phyloP scores from a whole-genome alignment of 495 filamentous ascomycete genomes.

The Podospora appendiculata region DNA sequence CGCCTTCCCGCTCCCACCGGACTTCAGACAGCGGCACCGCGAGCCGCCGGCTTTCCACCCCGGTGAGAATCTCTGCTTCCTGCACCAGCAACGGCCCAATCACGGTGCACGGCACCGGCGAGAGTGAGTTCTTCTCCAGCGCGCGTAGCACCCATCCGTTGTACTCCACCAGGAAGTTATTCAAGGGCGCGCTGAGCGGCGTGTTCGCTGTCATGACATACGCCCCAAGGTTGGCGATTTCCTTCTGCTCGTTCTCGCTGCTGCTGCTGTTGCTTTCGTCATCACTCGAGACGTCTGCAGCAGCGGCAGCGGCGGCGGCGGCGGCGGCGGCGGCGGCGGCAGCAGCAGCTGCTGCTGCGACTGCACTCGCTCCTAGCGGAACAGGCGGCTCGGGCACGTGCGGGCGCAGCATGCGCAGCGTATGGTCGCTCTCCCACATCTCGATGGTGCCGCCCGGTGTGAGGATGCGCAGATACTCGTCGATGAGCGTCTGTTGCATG shows the following conservation, averaged over 20 bases:
- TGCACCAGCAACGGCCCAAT: constrained; percentile 73
- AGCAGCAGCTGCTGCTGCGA: not conserved
- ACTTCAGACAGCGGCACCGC: constrained; percentile 82
- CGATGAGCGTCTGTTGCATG: constrained; percentile 56
- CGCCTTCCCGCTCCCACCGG: constrained; percentile 79
- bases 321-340: constrained; percentile 8
- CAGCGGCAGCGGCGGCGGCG: not conserved
- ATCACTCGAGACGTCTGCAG: constrained; percentile 21
- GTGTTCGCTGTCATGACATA: constrained; percentile 80
- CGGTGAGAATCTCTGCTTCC: constrained; percentile 63
- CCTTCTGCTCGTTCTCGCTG: constrained; percentile 50
- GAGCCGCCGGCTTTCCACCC: constrained; percentile 64
- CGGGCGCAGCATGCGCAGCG: constrained; percentile 66
- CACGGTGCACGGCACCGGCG: constrained; percentile 70
- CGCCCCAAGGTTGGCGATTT: constrained; percentile 50
- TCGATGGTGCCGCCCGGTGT: constrained; percentile 75
- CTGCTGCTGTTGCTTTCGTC: constrained; percentile 28
- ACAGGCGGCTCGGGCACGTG: constrained; percentile 54
- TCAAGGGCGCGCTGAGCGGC: constrained; percentile 67
- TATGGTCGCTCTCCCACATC: constrained; percentile 78
- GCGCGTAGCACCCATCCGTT: constrained; percentile 76
- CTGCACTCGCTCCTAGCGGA: constrained; percentile 18
- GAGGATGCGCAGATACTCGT: constrained; percentile 71
- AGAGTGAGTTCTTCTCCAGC: constrained; percentile 61
- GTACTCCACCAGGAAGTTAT: constrained; percentile 74